Conservation (phyloP, 257 asterid species). For the Eucommia ulmoides region DNA sequence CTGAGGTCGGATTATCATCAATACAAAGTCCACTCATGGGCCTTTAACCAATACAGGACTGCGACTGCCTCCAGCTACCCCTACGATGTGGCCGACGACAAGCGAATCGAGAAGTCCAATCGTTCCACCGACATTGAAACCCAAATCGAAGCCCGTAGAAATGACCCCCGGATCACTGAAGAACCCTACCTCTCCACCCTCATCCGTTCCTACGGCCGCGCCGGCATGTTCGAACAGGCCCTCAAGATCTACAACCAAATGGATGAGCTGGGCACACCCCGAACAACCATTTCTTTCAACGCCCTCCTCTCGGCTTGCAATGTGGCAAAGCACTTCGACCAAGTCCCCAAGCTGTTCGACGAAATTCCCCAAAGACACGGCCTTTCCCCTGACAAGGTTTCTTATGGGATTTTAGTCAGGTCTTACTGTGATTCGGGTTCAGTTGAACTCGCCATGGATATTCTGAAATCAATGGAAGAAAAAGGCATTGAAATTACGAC, state of each 20-base stretch:
- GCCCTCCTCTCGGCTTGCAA: slow-evolving; percentile 46
- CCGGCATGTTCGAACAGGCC: slow-evolving; percentile 75
- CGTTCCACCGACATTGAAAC: slow-evolving; percentile 54
- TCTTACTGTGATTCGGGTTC: slow-evolving; percentile 61
- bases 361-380: slow-evolving; percentile 47
- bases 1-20: slow-evolving; percentile 41
- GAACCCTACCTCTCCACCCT: slow-evolving; percentile 62
- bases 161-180: slow-evolving; percentile 38
- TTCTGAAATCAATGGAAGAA: slow-evolving; percentile 44
- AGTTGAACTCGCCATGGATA: slow-evolving; percentile 39
- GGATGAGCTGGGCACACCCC: slow-evolving; percentile 62
- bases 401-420: slow-evolving; percentile 57
- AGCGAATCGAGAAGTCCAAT: slow-evolving; percentile 56
- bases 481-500: slow-evolving; percentile 35
- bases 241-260: slow-evolving; percentile 39
- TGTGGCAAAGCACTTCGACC: slow-evolving; percentile 28
- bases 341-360: slow-evolving; percentile 38
- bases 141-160: slow-evolving; percentile 69
- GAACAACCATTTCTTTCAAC: slow-evolving; percentile 55
- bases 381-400: slow-evolving; percentile 42
- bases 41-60: slow-evolving; percentile 31
- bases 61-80: slow-evolving; percentile 46
- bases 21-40: slow-evolving; percentile 64
- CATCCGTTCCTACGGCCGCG: slow-evolving; percentile 67
- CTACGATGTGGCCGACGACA: slow-evolving; percentile 58